Conservation (phyloP, 2,329 filamentous ascomycete genomes). For the Chrysoporthe deuterocubensis region DNA sequence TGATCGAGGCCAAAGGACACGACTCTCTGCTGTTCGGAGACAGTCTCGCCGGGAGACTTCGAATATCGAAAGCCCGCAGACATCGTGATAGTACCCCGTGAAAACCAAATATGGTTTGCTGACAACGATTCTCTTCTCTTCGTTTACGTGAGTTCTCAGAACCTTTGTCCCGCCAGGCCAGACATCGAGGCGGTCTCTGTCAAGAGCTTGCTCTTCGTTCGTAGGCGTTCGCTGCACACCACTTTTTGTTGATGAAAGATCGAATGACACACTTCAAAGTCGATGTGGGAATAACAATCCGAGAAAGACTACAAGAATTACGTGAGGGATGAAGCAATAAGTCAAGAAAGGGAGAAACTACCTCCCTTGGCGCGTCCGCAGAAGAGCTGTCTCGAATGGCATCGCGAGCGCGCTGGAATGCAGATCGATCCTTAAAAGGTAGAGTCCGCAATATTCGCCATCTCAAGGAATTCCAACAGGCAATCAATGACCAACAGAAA, state of each 20-base stretch:
- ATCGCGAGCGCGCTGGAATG: conserved; percentile 26
- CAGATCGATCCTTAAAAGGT: conserved; percentile 14
- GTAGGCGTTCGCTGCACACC: neutral
- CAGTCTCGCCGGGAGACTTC: conserved; percentile 38
- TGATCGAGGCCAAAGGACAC: conserved; percentile 28
- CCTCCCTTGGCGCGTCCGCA: conserved; percentile 21
- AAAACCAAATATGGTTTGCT: neutral
- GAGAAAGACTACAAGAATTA: conserved; percentile 12
- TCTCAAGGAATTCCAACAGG: conserved; percentile 3
- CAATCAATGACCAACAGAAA: neutral
- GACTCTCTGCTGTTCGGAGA: conserved; percentile 34
- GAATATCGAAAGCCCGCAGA: conserved; percentile 40
- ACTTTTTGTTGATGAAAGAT: neutral
- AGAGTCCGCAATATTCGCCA: conserved; percentile 18
- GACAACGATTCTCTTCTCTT: neutral
- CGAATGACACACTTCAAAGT: neutral
- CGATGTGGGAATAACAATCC: neutral
- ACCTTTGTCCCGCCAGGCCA: neutral
- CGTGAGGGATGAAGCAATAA: conserved; percentile 22
- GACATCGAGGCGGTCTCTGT: neutral
- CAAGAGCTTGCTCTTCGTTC: neutral
- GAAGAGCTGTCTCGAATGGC: conserved; percentile 7
- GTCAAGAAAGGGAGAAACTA: conserved; percentile 12
- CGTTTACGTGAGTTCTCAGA: conserved; percentile 6
- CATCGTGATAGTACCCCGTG: conserved; percentile 18